phyloP scores from a whole-genome alignment of 2,329 filamentous ascomycete species.

The Bretziella fagacearum region DNA sequence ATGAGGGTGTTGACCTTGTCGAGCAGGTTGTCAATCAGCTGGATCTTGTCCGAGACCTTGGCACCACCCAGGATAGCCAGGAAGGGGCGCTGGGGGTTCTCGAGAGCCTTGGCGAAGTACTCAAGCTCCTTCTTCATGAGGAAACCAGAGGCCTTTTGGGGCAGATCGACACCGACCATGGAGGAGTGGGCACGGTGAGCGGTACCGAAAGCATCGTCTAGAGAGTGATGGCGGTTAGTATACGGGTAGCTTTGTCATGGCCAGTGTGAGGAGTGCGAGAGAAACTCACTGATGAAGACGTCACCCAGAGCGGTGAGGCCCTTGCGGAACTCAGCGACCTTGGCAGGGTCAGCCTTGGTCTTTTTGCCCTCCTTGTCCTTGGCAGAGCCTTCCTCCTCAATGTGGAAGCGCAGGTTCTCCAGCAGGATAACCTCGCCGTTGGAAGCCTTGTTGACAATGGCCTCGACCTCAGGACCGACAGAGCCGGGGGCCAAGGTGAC shows the following conservation, averaged over 20 bases:
- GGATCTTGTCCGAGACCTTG: slow-evolving; percentile 99
- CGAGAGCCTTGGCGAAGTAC: slow-evolving; percentile 95
- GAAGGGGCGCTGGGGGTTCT: slow-evolving; percentile 87
- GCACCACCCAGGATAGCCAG: slow-evolving; percentile 94
- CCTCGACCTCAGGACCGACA: slow-evolving; percentile 80
- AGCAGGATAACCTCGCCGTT: slow-evolving; percentile 75
- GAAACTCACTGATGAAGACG: slow-evolving; percentile 74
- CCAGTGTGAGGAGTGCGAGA: no score
- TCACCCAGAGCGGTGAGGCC: slow-evolving; percentile 87
- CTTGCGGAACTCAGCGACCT: slow-evolving; percentile 88
- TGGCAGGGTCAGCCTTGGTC: slow-evolving; percentile 87
- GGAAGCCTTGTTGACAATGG: slow-evolving; percentile 66
- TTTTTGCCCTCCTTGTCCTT: slow-evolving; percentile 94
- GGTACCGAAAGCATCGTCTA: slow-evolving; percentile 77
- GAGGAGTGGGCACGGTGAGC: slow-evolving; percentile 97
- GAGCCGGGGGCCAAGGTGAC: slow-evolving; percentile 84
- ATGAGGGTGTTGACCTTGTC: slow-evolving; percentile 95
- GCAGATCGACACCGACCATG: slow-evolving; percentile 93
- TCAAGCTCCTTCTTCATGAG: slow-evolving; percentile 99
- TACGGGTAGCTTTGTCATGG: not conserved
- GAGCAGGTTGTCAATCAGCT: slow-evolving; percentile 96
- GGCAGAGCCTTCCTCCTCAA: slow-evolving; percentile 91
- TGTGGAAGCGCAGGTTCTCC: slow-evolving; percentile 96
- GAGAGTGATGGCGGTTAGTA: not conserved
- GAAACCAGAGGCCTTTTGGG: slow-evolving; percentile 94